phyloP scores from a whole-genome alignment of 768 basidiomycete genomes.

The Lyophyllum shimeji region DNA sequence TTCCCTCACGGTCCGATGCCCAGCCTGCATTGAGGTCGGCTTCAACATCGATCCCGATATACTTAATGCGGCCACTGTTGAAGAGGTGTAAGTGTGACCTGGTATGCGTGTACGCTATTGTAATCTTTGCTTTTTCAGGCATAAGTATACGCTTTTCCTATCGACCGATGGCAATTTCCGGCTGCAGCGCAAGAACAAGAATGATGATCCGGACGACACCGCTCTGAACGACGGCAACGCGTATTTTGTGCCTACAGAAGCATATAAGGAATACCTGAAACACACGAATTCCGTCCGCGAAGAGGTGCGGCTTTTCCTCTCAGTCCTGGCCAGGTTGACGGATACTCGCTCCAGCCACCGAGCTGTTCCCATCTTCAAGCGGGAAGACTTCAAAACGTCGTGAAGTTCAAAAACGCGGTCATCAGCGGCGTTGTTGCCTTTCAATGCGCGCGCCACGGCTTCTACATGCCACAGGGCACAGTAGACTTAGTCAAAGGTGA shows the following conservation, averaged over 20 bases:
- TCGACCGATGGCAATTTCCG: conserved; percentile 27
- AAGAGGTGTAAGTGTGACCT: not conserved
- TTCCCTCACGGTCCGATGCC: conserved; percentile 2
- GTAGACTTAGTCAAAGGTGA: no score
- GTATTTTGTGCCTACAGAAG: conserved; percentile 20
- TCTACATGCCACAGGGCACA: no score
- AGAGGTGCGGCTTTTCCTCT: not conserved
- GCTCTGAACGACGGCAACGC: conserved; percentile 24
- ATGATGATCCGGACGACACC: conserved; percentile 27
- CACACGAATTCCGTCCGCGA: not conserved
- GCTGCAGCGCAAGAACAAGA: conserved; percentile 24
- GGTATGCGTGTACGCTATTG: not conserved
- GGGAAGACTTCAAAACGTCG: not conserved
- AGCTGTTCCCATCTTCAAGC: no score
- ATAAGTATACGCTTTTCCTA: conserved; percentile 25
- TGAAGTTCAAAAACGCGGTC: not conserved
- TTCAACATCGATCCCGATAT: not conserved
- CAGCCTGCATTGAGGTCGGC: not conserved
- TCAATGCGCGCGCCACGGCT: not conserved
- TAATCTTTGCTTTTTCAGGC: conserved; percentile 10
- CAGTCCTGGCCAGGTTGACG: not conserved
- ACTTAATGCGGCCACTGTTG: not conserved
- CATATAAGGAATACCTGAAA: conserved; percentile 18
- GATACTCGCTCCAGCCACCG: conserved; percentile 8
- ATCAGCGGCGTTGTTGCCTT: not conserved